Base-by-base conservation (phyloP, 768 basidiomycete species). In the Pisolithus sp. region DNA sequence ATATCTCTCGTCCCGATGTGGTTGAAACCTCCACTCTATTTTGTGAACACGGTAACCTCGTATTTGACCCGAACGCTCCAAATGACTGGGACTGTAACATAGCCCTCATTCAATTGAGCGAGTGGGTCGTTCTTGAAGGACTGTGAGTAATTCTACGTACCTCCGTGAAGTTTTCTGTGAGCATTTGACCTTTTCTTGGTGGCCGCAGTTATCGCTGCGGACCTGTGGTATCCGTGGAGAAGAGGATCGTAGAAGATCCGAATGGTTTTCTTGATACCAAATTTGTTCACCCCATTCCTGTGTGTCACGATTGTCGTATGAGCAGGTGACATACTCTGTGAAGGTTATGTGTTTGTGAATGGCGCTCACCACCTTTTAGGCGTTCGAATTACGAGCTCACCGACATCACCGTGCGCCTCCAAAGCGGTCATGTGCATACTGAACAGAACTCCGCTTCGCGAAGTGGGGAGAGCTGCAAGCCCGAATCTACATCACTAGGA, bases 21-120 rank as follows among this genome's bases (percentile, higher is more conserved):
- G 62, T 91, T 34, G 81, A 89, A 63, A 90, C 83, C 57, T 68
- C 73, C 12, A 59, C 62, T 8, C 83, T 87, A 60, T 58, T 89
- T 46, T 93, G 91, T 66, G 69, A 78, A 52, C 91, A 93, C 65
- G 71, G 71, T 5, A 64, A 73, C 54, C 75, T 92, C 7, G 64
- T 72, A 13, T 70, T 91, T 46, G 88, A 93, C 65, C 83, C 86
- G 1, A 86, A 82, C 58, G 71, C 70, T 45, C 59, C 72, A 2
- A 71, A 73, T 26, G 88, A 90, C 59, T 62, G 84, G 49, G 81
- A 85, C 54, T 71, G 73, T 1, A 76, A 71, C 6, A 70, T 83
- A 41, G 71, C 76, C 12, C 66, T 89, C 40, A 77, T 90, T 53
- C 76, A 76, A 59, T 72, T 71, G 53, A 71, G 69, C 40, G 84